Conservation (phyloP, 176 grass and related monocot species). For the Elaeis guineensis region DNA sequence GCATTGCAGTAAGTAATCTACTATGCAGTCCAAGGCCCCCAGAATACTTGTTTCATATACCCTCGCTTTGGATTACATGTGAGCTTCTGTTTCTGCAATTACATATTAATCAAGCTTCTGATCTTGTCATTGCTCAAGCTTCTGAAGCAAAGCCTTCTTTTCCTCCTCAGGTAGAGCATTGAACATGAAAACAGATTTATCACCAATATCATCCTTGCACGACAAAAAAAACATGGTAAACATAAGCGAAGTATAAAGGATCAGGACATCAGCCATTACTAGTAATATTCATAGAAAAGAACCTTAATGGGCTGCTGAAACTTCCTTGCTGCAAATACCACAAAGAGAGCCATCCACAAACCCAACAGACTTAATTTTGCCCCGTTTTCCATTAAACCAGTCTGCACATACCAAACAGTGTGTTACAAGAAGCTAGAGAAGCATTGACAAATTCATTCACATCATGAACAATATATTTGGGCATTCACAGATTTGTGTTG, state of each 20-base stretch:
- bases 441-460: too few relatives aligned
- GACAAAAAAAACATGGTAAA: neutral
- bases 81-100: too few relatives aligned
- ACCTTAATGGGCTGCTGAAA: constrained; percentile 97
- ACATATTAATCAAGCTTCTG: constrained; percentile 33
- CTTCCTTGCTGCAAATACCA: constrained; percentile 61
- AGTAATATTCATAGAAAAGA: neutral
- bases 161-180: constrained; percentile 71
- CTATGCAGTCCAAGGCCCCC: too few relatives aligned
- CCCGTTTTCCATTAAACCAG: constrained; percentile 59
- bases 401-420: constrained; percentile 19
- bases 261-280: too few relatives aligned
- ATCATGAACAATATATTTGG: too few relatives aligned
- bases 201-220: constrained; percentile 68
- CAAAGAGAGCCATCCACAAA: constrained; percentile 73
- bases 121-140: constrained; percentile 30
- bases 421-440: neutral
- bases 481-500: too few relatives aligned
- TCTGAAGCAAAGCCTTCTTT: constrained; percentile 71
- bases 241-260: too few relatives aligned
- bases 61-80: too few relatives aligned
- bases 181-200: constrained; percentile 97
- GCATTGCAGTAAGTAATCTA: too few relatives aligned
- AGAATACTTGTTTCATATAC: too few relatives aligned
- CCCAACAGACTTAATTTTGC: constrained; percentile 51